Conservation (phyloP, 73 alveolate genomes). For the Paramecium bursaria region DNA sequence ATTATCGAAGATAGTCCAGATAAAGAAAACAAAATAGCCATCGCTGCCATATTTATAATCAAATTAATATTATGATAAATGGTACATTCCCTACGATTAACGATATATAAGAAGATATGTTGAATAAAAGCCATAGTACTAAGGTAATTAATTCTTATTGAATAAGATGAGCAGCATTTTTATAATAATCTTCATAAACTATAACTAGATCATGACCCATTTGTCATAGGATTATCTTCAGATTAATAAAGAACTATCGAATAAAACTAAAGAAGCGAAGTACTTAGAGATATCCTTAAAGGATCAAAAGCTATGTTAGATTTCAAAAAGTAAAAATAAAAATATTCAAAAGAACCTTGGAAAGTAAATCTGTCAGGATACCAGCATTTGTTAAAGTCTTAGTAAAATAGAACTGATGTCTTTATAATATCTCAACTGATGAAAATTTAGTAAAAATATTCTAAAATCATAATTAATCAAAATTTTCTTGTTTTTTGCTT, state of each 20-base stretch:
- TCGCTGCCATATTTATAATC: slow-evolving; percentile 42
- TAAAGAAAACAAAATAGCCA: slow-evolving; percentile 60
- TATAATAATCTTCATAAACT: slow-evolving; percentile 26
- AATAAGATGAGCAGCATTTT: slow-evolving; percentile 17
- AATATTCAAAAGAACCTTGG: too few species aligned
- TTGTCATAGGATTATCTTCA: slow-evolving; percentile 6
- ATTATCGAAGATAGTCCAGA: too few species aligned
- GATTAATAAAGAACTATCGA: slow-evolving; percentile 30
- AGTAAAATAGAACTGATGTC: too few species aligned
- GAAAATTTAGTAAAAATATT: too few species aligned
- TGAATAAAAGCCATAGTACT: neutral
- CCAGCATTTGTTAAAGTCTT: neutral
- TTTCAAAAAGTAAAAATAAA: too few species aligned
- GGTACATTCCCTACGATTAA: slow-evolving; percentile 60
- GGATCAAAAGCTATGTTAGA: neutral
- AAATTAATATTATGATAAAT: slow-evolving; percentile 44
- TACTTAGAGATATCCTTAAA: neutral
- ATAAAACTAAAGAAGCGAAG: slow-evolving; percentile 12
- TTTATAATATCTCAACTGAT: too few species aligned
- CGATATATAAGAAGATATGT: slow-evolving; percentile 27
- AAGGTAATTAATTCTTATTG: neutral
- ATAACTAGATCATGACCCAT: neutral
- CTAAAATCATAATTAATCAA: too few species aligned
- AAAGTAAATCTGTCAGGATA: too few species aligned
- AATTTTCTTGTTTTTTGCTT: too few species aligned